Conservation (phyloP, 768 basidiomycete species). For the Leccinum rimulosum region DNA sequence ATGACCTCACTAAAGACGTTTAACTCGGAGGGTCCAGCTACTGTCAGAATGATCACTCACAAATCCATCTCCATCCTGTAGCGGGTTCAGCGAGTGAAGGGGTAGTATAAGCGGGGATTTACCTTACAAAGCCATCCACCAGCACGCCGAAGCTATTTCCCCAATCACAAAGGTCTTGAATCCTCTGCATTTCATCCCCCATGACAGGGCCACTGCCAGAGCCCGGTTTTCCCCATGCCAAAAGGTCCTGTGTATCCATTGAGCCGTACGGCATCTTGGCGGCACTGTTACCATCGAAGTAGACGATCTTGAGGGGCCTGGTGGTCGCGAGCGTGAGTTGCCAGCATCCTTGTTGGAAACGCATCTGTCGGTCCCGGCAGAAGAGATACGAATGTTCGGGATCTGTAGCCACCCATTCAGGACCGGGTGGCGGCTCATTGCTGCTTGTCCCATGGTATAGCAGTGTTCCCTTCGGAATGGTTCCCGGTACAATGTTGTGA, state of each 20-base stretch:
- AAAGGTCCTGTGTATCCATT: slow-evolving; percentile 48
- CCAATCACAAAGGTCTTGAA: slow-evolving; percentile 43
- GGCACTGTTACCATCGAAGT: slow-evolving; percentile 53
- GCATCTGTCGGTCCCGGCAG: slow-evolving; percentile 18
- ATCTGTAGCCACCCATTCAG: slow-evolving; percentile 35
- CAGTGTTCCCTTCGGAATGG: slow-evolving; percentile 34
- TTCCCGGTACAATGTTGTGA: slow-evolving; percentile 31
- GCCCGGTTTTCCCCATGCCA: slow-evolving; percentile 38
- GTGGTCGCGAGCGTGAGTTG: slow-evolving; percentile 18
- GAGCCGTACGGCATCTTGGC: slow-evolving; percentile 41
- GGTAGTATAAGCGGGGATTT: background rate
- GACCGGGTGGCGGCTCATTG: slow-evolving; percentile 25
- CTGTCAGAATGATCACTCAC: slow-evolving; percentile 14
- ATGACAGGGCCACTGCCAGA: slow-evolving; percentile 12
- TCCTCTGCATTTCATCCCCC: slow-evolving; percentile 34
- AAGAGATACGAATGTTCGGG: slow-evolving; percentile 40
- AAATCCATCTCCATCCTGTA: slow-evolving; percentile 33
- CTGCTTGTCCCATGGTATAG: slow-evolving; percentile 32
- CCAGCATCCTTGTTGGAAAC: slow-evolving; percentile 11
- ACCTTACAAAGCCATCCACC: slow-evolving; percentile 47
- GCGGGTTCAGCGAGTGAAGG: background rate
- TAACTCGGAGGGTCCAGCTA: background rate
- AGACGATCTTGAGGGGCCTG: slow-evolving; percentile 42
- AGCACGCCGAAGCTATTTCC: slow-evolving; percentile 35
- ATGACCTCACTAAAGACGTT: slow-evolving; percentile 33